Evolutionary conservation across 129 eudicot genomes (phyloP).

Genomic region (Saposhnikovia divaricata): DNA sequence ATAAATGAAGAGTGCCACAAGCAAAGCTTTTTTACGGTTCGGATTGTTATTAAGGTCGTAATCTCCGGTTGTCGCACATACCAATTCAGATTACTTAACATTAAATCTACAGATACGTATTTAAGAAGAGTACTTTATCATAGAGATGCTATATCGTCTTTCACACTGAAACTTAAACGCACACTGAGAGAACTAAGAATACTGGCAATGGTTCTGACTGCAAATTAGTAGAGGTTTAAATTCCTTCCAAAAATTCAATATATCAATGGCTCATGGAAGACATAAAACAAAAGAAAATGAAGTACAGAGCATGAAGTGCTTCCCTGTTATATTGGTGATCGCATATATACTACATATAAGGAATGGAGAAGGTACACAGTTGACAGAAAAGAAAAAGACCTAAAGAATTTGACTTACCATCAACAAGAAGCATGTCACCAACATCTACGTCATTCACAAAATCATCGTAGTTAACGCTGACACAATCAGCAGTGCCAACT

Average conservation of each 20-base stretch:
- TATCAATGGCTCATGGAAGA: neutral
- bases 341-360: neutral
- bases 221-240: neutral
- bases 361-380: neutral
- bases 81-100: neutral
- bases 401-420: conserved; percentile 45
- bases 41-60: neutral
- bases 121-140: neutral
- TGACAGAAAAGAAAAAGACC: neutral
- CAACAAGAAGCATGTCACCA: conserved; percentile 98
- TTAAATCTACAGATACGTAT: neutral
- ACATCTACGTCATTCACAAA: conserved; percentile 96
- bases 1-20: neutral
- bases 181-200: neutral
- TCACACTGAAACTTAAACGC: neutral
- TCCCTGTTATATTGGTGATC: neutral
- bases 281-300: neutral
- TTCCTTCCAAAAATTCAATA: neutral
- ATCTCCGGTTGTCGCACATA: neutral
- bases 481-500: conserved; percentile 86
- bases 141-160: neutral
- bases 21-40: neutral
- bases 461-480: conserved; percentile 96
- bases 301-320: neutral
- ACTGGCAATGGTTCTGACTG: neutral